Base-by-base conservation (phyloP, 805 yeast genomes). In the Kregervanrija pseudodelftensis region DNA sequence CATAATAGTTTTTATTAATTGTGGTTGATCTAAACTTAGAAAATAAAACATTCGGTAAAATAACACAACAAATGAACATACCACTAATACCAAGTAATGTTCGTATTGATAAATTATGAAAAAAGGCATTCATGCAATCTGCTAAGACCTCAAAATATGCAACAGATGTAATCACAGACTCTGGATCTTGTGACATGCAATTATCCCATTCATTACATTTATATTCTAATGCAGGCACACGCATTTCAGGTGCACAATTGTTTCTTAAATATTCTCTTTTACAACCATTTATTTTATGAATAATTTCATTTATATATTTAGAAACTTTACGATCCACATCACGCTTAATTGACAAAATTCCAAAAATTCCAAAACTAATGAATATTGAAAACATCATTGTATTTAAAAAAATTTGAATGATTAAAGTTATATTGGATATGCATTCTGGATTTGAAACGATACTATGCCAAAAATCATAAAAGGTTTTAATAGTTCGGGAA, bases 111-210 rank as follows among this genome's bases (percentile, higher is more conserved):
- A 61, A 44, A 30, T 60, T 55, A 35, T 61, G 61, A 50, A 61
- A 61, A 36, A 61, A 59, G 4, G 64, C 61, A 43, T 61, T 61
- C 53, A 61, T 49, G 42, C 66, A 61, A 37, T 61, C 66, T 2
- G 66, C 65, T 15, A 61, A 41, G 17, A 61, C 58, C 48, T 61
- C 66, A 44, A 61, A 61, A 43, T 61, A 61, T 1, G 65, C 66
- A 30, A 49, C 60, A 2, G 66, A 57, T 3, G 64, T 56, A 33
- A 58, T 49, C 16, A 64, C 60, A 44, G 65, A 53, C 22, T 75
- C 73, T 9, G 95, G 90, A 50, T 87, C 91, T 40, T 80, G 66
- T 53, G 80, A 77, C 89, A 87, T 86, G 61, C 99, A 93, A 46
- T 73, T 74, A 49, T 77, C 82, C 93, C 95, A 87, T 33, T 70